phyloP scores from a whole-genome alignment of 2,329 filamentous ascomycete species.

The Colletotrichum neosansevieriae region DNA sequence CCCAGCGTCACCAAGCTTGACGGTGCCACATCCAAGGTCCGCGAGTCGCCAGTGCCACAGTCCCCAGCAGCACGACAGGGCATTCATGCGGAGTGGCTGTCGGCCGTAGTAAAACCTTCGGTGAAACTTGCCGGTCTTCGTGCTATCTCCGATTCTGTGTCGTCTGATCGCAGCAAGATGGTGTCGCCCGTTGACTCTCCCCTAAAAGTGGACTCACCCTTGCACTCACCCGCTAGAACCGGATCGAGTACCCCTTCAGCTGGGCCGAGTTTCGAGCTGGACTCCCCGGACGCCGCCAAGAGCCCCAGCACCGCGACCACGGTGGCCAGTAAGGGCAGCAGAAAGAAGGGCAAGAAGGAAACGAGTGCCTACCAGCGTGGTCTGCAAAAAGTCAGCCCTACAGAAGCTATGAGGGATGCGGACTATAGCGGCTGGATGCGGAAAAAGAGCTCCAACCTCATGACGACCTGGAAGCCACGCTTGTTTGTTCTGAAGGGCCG shows the following conservation, averaged over 20 bases:
- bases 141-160: slow-evolving; percentile 84
- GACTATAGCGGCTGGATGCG: slow-evolving; percentile 99
- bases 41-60: slow-evolving; percentile 56
- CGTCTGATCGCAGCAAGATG: slow-evolving; percentile 66
- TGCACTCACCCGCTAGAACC: slow-evolving; percentile 77
- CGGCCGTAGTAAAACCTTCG: slow-evolving; percentile 61
- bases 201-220: slow-evolving; percentile 61
- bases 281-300: slow-evolving; percentile 76
- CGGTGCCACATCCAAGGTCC: slow-evolving; percentile 48
- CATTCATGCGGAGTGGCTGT: slow-evolving; percentile 68
- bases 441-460: slow-evolving; percentile 95
- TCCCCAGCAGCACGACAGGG: slow-evolving; percentile 56
- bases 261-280: slow-evolving; percentile 80
- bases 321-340: slow-evolving; percentile 60
- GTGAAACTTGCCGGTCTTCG: slow-evolving; percentile 74
- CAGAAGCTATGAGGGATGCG: slow-evolving; percentile 85
- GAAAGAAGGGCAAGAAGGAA: slow-evolving; percentile 88
- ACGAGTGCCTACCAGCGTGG: slow-evolving; percentile 95
- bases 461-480: slow-evolving; percentile 97
- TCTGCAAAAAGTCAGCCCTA: slow-evolving; percentile 81
- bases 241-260: slow-evolving; percentile 78
- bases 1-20: slow-evolving; percentile 74
- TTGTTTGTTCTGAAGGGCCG: slow-evolving; percentile 95
- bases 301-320: slow-evolving; percentile 64
- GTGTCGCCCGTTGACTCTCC: slow-evolving; percentile 63